A percentile compares a stretch with the other conserved stretches of the same genome.
Evolutionary conservation across 345 rosid genomes (phyloP).

Genomic region (Alliaria petiolata): DNA sequence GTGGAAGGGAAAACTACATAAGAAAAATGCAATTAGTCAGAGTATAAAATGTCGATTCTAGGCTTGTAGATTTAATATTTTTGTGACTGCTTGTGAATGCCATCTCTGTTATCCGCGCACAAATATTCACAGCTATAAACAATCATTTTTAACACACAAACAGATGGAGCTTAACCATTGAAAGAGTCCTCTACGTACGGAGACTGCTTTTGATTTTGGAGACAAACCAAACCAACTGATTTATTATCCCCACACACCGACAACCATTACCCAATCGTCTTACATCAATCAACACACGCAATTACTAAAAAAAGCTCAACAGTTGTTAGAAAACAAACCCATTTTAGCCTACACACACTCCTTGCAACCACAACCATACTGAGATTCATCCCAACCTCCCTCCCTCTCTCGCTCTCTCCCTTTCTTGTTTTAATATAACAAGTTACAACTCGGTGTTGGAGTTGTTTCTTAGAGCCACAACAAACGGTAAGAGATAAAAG

Average conservation of each 20-base stretch:
- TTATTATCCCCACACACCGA: slow-evolving; percentile 9
- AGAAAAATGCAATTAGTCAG: too few species aligned
- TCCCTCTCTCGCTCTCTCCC: background rate
- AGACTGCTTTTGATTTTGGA: background rate
- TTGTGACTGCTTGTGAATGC: background rate
- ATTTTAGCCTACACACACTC: slow-evolving; percentile 18
- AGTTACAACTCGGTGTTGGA: slow-evolving; percentile 7
- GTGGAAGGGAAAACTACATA: too few species aligned
- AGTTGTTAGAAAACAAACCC: slow-evolving; percentile 11
- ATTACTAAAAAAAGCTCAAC: background rate
- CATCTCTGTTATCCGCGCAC: background rate
- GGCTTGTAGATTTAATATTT: background rate
- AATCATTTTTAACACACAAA: background rate
- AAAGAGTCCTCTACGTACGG: background rate
- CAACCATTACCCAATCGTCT: slow-evolving; percentile 15
- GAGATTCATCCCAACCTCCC: background rate
- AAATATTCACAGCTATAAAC: background rate
- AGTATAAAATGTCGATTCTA: too few species aligned
- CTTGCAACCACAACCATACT: slow-evolving; percentile 1
- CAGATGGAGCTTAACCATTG: background rate
- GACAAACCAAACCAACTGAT: background rate
- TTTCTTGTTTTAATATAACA: slow-evolving; percentile 9
- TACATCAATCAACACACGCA: slow-evolving; percentile 22
- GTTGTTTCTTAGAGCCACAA: background rate
- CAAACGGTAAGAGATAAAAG: slow-evolving; percentile 1